Evolutionary conservation across 306 rosid genomes (phyloP), one percentile per base, ranked within the genome.

Genomic region (Dryas alaskensis): DNA sequence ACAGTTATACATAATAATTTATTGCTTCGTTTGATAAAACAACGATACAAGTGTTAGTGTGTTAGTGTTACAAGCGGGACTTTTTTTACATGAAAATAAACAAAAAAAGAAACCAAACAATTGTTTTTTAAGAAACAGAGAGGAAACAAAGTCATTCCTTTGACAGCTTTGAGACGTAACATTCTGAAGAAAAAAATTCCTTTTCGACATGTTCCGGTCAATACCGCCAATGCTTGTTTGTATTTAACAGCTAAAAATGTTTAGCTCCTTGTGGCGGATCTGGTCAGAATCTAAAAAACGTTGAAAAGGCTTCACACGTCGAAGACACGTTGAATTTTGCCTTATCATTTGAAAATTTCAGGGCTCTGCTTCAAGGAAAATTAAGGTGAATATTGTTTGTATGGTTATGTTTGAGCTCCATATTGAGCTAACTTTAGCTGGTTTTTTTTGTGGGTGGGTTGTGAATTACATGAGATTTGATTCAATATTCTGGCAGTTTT

Each of bases 251-350:
- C 81, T 55, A 31, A 46, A 58, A 31, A 70, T 53, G 45, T 72
- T 76, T 22, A 73, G 82, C 79, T 79, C 71, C 68, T 69, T 84
- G 76, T 65, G 65, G 17, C 74, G 85, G 91, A 89, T 91, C 92
- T 82, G 86, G 78, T 83, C 87, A 67, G 79, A 52, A 74, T 64
- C 67, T 44, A 50, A 27, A n/a, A 27, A 27, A 27, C 31, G 31
- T 27, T 27, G 31, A 27, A 27, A 27, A 27, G 31, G 31, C 31
- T 19, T 27, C 31, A 27, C 31, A 27, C 31, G 31, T 27, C 4
- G 16, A 31, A 53, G 45, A 37, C 68, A 7, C 68, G 49, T 53
- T 58, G 49, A 4, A 39, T 4, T 74, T 17, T 74, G 61, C 67
- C 31, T 80, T 73, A 72, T 54, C 73, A 54, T 61, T 53, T 61